Conservation (phyloP, 371 early-diverging fungal species). For the Actinomucor elegans region DNA sequence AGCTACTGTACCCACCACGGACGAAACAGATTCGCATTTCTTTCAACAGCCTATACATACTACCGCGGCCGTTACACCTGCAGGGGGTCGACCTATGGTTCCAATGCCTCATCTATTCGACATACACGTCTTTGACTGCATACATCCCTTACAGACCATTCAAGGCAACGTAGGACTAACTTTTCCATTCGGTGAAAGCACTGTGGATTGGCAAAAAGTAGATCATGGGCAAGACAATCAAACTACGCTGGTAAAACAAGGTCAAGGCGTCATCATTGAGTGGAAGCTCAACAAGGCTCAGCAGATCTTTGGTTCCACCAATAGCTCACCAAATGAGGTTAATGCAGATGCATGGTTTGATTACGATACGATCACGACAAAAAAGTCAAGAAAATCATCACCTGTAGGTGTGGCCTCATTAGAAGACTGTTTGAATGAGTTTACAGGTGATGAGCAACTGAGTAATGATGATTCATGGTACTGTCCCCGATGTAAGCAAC, state of each 20-base stretch:
- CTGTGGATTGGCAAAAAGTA: neutral
- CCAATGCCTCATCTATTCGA: slow-evolving; percentile 35
- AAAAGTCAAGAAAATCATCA: neutral
- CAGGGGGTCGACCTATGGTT: slow-evolving; percentile 30
- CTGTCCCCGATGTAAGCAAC: slow-evolving; percentile 63
- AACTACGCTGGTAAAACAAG: slow-evolving; percentile 12
- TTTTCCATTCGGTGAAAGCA: neutral
- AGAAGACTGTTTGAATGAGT: slow-evolving; percentile 62
- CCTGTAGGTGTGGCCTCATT: slow-evolving; percentile 17
- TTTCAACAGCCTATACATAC: slow-evolving; percentile 29
- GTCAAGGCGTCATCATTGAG: slow-evolving; percentile 38
- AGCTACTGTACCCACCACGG: neutral
- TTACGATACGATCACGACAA: slow-evolving; percentile 10
- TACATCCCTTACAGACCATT: slow-evolving; percentile 13
- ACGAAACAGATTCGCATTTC: no score
- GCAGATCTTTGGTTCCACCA: slow-evolving; percentile 30
- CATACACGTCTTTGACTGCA: slow-evolving; percentile 26
- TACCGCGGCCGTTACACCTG: slow-evolving; percentile 38
- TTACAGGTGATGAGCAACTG: slow-evolving; percentile 59
- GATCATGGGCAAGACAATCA: neutral
- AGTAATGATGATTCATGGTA: slow-evolving; percentile 66
- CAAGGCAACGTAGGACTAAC: neutral
- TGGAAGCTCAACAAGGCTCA: slow-evolving; percentile 30
- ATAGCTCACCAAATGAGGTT: slow-evolving; percentile 1
- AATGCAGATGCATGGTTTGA: slow-evolving; percentile 32